These are phyloP conservation scores for Colletotrichum truncatum DNA, from an alignment of 2,329 filamentous ascomycete genomes.

Conservation along the genomic window DNA sequence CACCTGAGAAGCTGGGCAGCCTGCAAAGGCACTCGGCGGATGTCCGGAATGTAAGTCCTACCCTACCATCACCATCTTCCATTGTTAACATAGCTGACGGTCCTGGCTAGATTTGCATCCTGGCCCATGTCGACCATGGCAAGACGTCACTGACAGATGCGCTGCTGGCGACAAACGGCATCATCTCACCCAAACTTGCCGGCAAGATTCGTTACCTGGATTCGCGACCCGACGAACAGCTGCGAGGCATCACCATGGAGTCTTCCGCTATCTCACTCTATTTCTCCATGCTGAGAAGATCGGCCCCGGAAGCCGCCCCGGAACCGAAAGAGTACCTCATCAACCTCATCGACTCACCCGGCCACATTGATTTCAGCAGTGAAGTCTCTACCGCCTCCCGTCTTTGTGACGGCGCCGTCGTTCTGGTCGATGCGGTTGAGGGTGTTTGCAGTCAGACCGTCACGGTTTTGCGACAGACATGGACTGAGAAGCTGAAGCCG, in stretches of 20 bases:
- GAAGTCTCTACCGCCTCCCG: constrained; percentile 96
- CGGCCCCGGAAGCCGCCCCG: constrained; percentile 72
- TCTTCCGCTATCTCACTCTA: constrained; percentile 97
- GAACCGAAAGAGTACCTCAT: constrained; percentile 90
- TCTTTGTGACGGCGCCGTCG: constrained; percentile 92
- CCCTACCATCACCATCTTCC: constrained; percentile 29
- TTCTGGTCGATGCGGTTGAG: constrained; percentile 95
- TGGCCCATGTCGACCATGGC: constrained; percentile 97
- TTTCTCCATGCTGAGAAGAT: constrained; percentile 88
- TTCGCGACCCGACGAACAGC: constrained; percentile 94
- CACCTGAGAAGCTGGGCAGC: constrained; percentile 86
- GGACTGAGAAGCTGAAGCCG: constrained; percentile 95
- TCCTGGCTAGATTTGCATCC: constrained; percentile 83
- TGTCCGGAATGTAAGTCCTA: constrained; percentile 82
- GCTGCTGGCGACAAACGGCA: constrained; percentile 97
- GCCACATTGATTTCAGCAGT: constrained; percentile 98
- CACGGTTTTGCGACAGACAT: constrained; percentile 92
- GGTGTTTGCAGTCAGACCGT: constrained; percentile 99
- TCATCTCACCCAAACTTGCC: constrained; percentile 96
- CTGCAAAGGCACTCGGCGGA: constrained; percentile 89
- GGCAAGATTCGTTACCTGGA: constrained; percentile 98
- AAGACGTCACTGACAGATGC: constrained; percentile 98
- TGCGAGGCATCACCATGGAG: constrained; percentile 99
- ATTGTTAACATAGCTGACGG: constrained; percentile 29
- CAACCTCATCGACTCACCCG: constrained; percentile 97